A percentile compares a stretch with the other conserved stretches of the same genome.
Evolutionary conservation across 768 basidiomycete species (phyloP).

Genomic region (Mrakia blollopis): DNA sequence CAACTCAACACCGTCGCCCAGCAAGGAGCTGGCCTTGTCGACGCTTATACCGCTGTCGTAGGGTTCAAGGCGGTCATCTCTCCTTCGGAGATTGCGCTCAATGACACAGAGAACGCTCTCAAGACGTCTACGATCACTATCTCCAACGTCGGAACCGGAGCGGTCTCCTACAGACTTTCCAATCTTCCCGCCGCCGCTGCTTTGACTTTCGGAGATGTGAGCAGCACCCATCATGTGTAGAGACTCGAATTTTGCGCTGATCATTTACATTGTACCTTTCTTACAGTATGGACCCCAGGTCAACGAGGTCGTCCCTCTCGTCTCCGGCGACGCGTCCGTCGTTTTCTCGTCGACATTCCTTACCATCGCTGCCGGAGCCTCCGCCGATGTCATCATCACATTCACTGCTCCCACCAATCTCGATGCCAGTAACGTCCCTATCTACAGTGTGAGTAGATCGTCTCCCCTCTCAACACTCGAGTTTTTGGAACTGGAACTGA

Average conservation of each 20-base stretch:
- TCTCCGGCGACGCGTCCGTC: slow-evolving; percentile 19
- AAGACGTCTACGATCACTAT: slow-evolving; percentile 41
- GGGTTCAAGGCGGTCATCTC: slow-evolving; percentile 51
- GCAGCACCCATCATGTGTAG: not conserved
- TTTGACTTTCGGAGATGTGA: slow-evolving; percentile 44
- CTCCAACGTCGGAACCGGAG: slow-evolving; percentile 50
- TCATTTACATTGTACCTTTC: not conserved
- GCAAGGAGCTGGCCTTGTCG: slow-evolving; percentile 45
- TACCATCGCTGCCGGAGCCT: slow-evolving; percentile 5
- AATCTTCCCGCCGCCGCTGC: slow-evolving; percentile 60
- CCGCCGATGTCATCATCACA: slow-evolving; percentile 9
- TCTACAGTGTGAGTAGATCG: slow-evolving; percentile 10
- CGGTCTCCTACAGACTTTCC: slow-evolving; percentile 48
- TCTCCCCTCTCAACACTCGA: not conserved
- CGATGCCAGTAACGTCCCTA: slow-evolving; percentile 14
- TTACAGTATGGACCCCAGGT: not conserved
- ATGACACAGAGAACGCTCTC: slow-evolving; percentile 58
- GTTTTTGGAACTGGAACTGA: not conserved
- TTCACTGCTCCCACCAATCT: slow-evolving; percentile 23
- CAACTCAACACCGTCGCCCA: slow-evolving; percentile 39
- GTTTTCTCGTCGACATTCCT: slow-evolving; percentile 17
- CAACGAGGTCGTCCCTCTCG: not conserved
- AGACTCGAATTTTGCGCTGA: not conserved
- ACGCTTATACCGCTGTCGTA: slow-evolving; percentile 58
- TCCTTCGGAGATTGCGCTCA: slow-evolving; percentile 58